These are phyloP conservation scores for Rubia peregrina DNA, from an alignment of 305 asterid species.

Conservation along the genomic window DNA sequence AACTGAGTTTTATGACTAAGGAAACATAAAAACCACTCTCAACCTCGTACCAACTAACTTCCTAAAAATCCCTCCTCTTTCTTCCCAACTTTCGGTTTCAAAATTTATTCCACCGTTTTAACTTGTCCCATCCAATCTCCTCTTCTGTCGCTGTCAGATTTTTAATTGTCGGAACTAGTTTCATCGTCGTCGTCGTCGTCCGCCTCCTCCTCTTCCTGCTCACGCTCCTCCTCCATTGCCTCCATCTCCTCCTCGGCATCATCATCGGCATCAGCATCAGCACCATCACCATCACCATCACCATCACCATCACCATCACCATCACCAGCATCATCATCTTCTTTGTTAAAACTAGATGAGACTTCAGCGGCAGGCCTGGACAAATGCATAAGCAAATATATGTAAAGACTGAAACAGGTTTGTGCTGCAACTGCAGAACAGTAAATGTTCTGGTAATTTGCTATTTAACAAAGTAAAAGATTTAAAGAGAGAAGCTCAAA, in stretches of 20 bases:
- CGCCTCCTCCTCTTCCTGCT: neutral
- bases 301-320: neutral
- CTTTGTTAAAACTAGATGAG: constrained; percentile 58
- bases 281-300: no score
- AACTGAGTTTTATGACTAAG: constrained; percentile 2
- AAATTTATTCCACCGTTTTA: neutral
- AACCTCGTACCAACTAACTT: constrained; percentile 6
- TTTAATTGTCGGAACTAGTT: constrained; percentile 49
- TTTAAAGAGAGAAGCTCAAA: neutral
- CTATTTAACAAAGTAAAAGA: neutral
- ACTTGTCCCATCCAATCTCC: constrained; percentile 1
- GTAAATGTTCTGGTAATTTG: neutral
- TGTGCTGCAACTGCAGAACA: neutral
- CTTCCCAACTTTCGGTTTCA: neutral
- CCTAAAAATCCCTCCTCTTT: constrained; percentile 10
- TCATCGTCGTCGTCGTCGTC: constrained; percentile 28
- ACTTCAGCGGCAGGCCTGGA: constrained; percentile 43
- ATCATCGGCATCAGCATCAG: no score
- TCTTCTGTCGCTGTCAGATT: constrained; percentile 13
- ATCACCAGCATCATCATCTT: constrained; percentile 23
- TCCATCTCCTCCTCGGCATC: no score
- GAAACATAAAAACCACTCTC: constrained; percentile 3
- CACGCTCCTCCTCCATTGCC: neutral
- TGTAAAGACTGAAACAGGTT: neutral
- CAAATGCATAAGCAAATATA: constrained; percentile 3